phyloP scores from a whole-genome alignment of 345 rosid species.

The Rhodamnia rubescens region DNA sequence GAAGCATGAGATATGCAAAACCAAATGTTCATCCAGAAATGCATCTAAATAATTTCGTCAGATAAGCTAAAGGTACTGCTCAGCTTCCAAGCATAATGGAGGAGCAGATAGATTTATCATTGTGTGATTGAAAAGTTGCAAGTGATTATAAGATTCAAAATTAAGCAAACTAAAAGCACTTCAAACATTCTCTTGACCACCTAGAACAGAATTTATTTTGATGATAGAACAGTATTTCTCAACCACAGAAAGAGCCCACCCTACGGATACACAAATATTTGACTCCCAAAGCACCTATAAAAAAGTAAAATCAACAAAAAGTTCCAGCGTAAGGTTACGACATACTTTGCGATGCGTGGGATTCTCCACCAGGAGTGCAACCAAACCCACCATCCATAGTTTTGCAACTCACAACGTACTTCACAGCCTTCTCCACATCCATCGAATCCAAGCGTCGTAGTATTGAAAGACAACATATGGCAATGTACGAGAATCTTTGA shows the following conservation, averaged over 20 bases:
- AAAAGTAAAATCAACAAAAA: not conserved
- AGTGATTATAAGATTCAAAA: not conserved
- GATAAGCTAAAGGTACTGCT: not conserved
- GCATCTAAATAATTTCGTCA: not conserved
- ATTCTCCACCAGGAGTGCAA: conserved; percentile 87
- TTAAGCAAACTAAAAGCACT: not conserved
- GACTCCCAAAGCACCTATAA: not conserved
- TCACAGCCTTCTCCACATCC: conserved; percentile 67
- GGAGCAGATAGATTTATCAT: not conserved
- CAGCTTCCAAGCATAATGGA: not conserved
- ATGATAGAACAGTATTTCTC: not conserved
- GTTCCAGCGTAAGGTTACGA: not conserved
- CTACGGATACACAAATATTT: not conserved
- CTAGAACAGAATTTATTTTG: not conserved
- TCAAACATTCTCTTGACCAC: not conserved
- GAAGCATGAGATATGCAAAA: not conserved
- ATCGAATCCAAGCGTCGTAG: conserved; percentile 47
- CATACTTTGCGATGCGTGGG: conserved; percentile 96
- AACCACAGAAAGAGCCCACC: not conserved
- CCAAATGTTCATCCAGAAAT: not conserved
- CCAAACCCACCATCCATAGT: conserved; percentile 96
- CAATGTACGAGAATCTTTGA: conserved; percentile 76
- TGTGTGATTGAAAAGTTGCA: not conserved
- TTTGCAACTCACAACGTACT: conserved; percentile 78
- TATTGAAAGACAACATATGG: conserved; percentile 74